A percentile compares a stretch with the other conserved stretches of the same genome.
Conservation (phyloP, 768 basidiomycete genomes). For the Tylopilus vinaceipallidus region DNA sequence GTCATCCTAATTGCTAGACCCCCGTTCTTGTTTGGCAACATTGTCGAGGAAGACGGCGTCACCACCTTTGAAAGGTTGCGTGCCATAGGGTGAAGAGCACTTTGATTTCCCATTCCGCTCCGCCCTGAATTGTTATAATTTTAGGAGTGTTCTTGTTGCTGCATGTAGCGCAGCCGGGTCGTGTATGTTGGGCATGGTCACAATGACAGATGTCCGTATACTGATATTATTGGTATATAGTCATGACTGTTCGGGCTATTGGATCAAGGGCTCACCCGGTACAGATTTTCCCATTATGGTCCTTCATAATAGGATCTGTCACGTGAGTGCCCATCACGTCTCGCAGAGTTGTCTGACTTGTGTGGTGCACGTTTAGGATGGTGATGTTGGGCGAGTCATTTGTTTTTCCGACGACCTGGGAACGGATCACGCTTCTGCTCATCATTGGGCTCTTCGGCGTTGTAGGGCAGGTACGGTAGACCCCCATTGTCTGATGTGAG, state of each 20-base stretch:
- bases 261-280: constrained; percentile 74
- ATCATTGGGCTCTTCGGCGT: constrained; percentile 15
- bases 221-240: constrained; percentile 33
- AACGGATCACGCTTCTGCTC: constrained; percentile 14
- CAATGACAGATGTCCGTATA: not conserved
- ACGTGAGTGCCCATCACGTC: constrained; percentile 4
- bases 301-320: constrained; percentile 32
- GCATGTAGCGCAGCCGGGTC: constrained; percentile 66
- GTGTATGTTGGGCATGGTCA: constrained; percentile 45
- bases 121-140: not conserved
- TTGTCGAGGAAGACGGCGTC: not conserved
- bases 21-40: constrained; percentile 61
- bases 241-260: constrained; percentile 59
- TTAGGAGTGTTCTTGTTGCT: constrained; percentile 61
- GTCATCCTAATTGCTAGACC: constrained; percentile 84
- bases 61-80: constrained; percentile 43
- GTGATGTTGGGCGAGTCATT: constrained; percentile 2
- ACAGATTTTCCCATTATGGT: constrained; percentile 66
- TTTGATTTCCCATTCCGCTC: not conserved
- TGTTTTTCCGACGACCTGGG: constrained; percentile 20
- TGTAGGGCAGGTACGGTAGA: constrained; percentile 15
- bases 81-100: constrained; percentile 53
- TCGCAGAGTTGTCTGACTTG: not conserved
- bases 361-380: constrained; percentile 14
- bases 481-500: too few species aligned